These are phyloP conservation scores for Hortiboletus campestris DNA, from an alignment of 768 basidiomycete species.

Conservation along the genomic window DNA sequence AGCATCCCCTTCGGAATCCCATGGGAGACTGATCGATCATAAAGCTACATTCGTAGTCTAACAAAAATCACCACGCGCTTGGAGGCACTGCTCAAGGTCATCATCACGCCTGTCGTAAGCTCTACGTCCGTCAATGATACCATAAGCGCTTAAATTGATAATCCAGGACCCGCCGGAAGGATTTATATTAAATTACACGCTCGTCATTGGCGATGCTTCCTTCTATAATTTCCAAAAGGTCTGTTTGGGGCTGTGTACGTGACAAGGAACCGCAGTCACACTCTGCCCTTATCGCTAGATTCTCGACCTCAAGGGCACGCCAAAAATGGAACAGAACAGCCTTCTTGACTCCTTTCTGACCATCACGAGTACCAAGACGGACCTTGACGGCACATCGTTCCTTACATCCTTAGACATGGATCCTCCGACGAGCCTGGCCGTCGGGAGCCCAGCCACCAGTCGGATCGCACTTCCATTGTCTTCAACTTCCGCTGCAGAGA, in stretches of 20 bases:
- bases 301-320: slow-evolving; percentile 91
- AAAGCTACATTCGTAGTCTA: slow-evolving; percentile 79
- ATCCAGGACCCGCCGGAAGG: slow-evolving; percentile 86
- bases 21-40: slow-evolving; percentile 13
- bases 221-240: slow-evolving; percentile 99
- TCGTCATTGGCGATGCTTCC: slow-evolving; percentile 91
- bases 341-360: slow-evolving; percentile 90
- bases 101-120: slow-evolving; percentile 87
- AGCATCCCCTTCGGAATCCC: not conserved
- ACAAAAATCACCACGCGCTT: slow-evolving; percentile 77
- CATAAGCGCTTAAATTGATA: not conserved
- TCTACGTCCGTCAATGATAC: not conserved
- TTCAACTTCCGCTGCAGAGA: slow-evolving; percentile 40
- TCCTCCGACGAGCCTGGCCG: slow-evolving; percentile 56
- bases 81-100: slow-evolving; percentile 93
- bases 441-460: slow-evolving; percentile 66
- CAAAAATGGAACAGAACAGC: slow-evolving; percentile 80
- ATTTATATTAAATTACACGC: slow-evolving; percentile 93
- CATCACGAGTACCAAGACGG: slow-evolving; percentile 88
- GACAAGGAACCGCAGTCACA: slow-evolving; percentile 10
- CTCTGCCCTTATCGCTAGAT: slow-evolving; percentile 52
- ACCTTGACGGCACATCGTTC: slow-evolving; percentile 89
- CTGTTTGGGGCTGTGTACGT: slow-evolving; percentile 1
- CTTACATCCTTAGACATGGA: slow-evolving; percentile 96
- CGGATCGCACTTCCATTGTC: slow-evolving; percentile 53